Evolutionary conservation across 106 monocot genomes (phyloP).

Genomic region (Iris macrosiphon): DNA sequence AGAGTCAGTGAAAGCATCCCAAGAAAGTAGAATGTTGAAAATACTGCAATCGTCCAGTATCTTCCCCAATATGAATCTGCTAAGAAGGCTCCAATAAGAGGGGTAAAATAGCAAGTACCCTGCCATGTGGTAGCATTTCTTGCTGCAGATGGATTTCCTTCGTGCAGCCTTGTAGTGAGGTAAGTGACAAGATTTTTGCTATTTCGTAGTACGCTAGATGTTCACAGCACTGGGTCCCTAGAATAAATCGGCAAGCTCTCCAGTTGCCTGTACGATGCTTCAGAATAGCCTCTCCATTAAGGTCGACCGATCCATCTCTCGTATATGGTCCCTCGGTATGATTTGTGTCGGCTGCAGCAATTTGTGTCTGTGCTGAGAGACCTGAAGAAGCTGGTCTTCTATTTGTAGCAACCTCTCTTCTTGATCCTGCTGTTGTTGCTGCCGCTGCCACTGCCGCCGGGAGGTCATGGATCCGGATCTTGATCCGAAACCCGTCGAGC

Average conservation of each 20-base stretch:
- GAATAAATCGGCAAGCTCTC: conserved; percentile 5
- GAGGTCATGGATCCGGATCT: no score
- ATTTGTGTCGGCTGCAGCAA: no score
- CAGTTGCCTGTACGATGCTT: conserved; percentile 14
- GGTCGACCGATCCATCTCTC: conserved; percentile 18
- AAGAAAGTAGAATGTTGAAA: background rate
- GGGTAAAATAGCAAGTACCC: background rate
- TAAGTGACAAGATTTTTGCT: background rate
- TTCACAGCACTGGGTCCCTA: background rate
- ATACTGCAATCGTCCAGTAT: background rate
- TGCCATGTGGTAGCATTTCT: background rate
- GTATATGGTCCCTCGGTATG: conserved; percentile 4
- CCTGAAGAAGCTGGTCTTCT: no score
- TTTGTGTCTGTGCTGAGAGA: no score
- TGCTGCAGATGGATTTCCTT: background rate
- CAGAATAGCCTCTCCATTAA: conserved; percentile 11
- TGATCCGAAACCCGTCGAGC: no score
- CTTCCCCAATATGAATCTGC: background rate
- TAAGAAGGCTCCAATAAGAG: background rate
- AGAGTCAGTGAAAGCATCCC: background rate
- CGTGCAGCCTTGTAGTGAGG: background rate
- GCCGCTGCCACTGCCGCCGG: no score
- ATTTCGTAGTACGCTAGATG: background rate
- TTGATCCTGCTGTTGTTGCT: no score
- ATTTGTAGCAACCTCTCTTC: no score